Base-by-base conservation (phyloP, 306 rosid species). In the Malus sylvestris region DNA sequence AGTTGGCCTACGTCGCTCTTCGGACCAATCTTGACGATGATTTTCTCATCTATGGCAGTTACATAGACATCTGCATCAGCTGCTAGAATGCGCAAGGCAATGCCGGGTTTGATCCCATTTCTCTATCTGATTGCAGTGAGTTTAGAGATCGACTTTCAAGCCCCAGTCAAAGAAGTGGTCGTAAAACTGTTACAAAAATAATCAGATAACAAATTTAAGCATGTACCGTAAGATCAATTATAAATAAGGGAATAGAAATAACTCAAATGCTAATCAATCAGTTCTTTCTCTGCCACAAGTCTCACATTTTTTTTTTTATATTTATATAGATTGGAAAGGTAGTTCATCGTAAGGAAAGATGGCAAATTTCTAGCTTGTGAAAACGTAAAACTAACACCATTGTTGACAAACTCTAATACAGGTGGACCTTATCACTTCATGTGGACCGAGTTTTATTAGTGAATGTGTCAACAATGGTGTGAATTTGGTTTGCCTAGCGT, bases 111-210 rank as follows among this genome's bases (percentile, higher is more conserved):
- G 81, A 89, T 87, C 46, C 89, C 89, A 32, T 89, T 84, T 82
- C 70, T 83, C 42, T 33, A 23, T 78, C 93, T 89, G 58, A 89
- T 70, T 25, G 55, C 80, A 42, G 58, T 44, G 82, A 91, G 78
- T 20, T 81, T 89, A 15, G 75, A 11, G 73, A 89, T 86, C 82
- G 76, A 76, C 32, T 91, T 91, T 87, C 70, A 87, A 68, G 0
- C 88, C 90, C 93, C 92, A 86, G 11, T 91, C 93, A 67, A 89
- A 55, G 46, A 87, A 87, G 72, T 91, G 97, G 4, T 91, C 89
- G 30, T 89, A 91, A 82, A 91, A 91, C 96, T 88, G 72, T 87
- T 11, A 25, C 61, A 63, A 23, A 12, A 10, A 45, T 8, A 16
- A 20, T 8, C 13, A 30, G n/a, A 58, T 25, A 35, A 40, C 51